These are phyloP conservation scores for Pseudogymnoascus sp. DNA, from an alignment of 2,329 filamentous ascomycete genomes.

Conservation along the genomic window DNA sequence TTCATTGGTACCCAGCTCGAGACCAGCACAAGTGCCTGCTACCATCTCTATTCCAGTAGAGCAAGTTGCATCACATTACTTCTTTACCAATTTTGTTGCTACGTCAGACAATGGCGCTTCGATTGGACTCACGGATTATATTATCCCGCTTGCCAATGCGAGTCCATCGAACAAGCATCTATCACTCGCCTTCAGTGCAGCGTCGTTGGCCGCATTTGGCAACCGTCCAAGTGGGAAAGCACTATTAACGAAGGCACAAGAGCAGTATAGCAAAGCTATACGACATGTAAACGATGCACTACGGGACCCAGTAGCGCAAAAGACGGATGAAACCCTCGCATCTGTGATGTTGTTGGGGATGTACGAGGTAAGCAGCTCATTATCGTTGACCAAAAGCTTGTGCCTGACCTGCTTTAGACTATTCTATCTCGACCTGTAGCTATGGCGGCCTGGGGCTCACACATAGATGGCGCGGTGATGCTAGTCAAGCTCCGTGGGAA, in stretches of 20 bases:
- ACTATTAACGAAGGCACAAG: slow-evolving; percentile 37
- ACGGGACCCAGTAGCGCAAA: slow-evolving; percentile 42
- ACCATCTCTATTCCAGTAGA: slow-evolving; percentile 44
- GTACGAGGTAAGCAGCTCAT: slow-evolving; percentile 43
- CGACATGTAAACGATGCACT: slow-evolving; percentile 47
- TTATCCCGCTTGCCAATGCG: slow-evolving; percentile 48
- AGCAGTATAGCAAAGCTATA: slow-evolving; percentile 50
- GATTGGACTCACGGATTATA: slow-evolving; percentile 52
- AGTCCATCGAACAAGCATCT: slow-evolving; percentile 42
- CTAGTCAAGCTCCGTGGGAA: slow-evolving; percentile 52
- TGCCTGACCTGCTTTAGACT: slow-evolving; percentile 27
- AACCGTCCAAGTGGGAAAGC: slow-evolving; percentile 40
- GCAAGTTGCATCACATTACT: slow-evolving; percentile 52
- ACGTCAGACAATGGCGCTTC: slow-evolving; percentile 44
- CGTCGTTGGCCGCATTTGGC: slow-evolving; percentile 50
- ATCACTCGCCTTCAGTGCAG: slow-evolving; percentile 52
- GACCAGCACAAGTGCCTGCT: slow-evolving; percentile 25
- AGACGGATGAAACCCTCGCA: slow-evolving; percentile 51
- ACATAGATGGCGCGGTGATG: slow-evolving; percentile 58
- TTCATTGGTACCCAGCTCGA: slow-evolving; percentile 14
- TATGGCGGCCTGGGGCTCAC: slow-evolving; percentile 55
- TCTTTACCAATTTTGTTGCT: slow-evolving; percentile 55
- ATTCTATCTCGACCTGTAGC: slow-evolving; percentile 48
- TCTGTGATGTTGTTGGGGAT: slow-evolving; percentile 54
- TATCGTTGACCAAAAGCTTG: not conserved